A percentile compares a stretch with the other conserved stretches of the same genome.
Evolutionary conservation across 495 filamentous ascomycete genomes (phyloP).

Genomic region (Neurospora africana): DNA sequence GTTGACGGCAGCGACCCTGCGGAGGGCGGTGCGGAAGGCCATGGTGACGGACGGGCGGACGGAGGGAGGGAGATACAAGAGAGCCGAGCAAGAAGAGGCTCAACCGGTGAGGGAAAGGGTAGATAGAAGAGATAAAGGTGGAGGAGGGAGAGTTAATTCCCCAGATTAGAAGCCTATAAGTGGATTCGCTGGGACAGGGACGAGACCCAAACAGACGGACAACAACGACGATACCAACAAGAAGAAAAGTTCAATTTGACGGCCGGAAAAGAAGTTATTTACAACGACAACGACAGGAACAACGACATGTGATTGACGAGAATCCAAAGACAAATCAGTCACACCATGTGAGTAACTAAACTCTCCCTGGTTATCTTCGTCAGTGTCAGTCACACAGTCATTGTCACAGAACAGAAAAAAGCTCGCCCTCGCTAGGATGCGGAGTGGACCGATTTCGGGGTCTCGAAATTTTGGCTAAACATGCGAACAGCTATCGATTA

Average conservation of each 20-base stretch:
- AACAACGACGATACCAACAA: background rate
- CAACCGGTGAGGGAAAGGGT: background rate
- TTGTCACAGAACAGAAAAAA: background rate
- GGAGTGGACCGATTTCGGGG: background rate
- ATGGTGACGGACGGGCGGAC: constrained; percentile 3
- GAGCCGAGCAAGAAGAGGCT: background rate
- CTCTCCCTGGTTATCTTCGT: background rate
- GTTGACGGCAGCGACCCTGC: constrained; percentile 16
- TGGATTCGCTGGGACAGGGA: background rate
- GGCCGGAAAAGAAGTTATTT: background rate
- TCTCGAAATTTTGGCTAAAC: background rate
- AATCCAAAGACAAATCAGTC: background rate
- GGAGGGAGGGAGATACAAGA: background rate
- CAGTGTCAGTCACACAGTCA: background rate
- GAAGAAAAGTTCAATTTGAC: background rate
- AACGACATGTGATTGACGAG: background rate
- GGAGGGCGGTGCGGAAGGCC: constrained; percentile 21
- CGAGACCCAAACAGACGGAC: background rate
- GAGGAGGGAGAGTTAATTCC: background rate
- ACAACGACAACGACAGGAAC: background rate
- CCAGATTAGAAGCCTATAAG: background rate
- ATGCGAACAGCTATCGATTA: background rate
- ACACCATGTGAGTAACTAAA: background rate
- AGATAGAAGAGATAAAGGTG: background rate
- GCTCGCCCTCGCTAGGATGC: background rate